Percentiles rank a stretch among this genome's conserved stretches.
phyloP scores from a whole-genome alignment of 306 rosid genomes.

The Nissolia schottii region DNA sequence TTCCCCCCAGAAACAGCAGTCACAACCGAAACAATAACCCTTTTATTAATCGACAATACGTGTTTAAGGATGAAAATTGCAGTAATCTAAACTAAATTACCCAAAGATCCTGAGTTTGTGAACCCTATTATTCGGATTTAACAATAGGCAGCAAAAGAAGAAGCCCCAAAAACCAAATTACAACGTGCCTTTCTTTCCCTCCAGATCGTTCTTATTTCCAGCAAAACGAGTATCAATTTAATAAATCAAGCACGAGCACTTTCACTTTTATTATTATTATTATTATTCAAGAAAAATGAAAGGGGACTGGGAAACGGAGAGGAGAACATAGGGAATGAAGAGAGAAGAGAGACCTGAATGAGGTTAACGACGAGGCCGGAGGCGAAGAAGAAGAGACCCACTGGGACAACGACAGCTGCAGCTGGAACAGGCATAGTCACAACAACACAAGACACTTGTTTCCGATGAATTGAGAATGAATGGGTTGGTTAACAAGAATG shows the following conservation, averaged over 20 bases:
- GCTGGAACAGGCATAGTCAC: constrained; percentile 66
- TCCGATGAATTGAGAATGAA: not conserved
- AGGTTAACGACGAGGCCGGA: constrained; percentile 80
- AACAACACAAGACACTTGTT: not conserved
- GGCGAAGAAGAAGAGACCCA: constrained; percentile 76
- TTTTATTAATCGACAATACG: not conserved
- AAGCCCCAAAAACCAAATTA: not conserved
- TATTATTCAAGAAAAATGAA: not conserved
- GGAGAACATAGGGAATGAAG: too few species aligned
- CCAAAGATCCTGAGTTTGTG: not conserved
- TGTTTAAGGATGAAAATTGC: not conserved
- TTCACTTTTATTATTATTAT: not conserved
- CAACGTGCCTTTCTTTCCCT: not conserved
- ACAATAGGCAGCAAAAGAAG: not conserved
- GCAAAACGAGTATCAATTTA: not conserved
- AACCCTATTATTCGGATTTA: not conserved
- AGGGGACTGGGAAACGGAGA: not conserved
- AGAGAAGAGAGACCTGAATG: constrained; percentile 51
- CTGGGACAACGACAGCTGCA: constrained; percentile 66
- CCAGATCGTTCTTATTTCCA: not conserved
- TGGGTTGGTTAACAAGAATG: not conserved
- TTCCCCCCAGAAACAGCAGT: not conserved
- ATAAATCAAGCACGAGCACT: not conserved
- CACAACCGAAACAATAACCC: not conserved
- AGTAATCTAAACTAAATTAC: not conserved